A percentile compares a stretch with the other conserved stretches of the same genome.
Conservation (phyloP, 371 early-diverging fungal species). For the Blastocladiella emersonii region DNA sequence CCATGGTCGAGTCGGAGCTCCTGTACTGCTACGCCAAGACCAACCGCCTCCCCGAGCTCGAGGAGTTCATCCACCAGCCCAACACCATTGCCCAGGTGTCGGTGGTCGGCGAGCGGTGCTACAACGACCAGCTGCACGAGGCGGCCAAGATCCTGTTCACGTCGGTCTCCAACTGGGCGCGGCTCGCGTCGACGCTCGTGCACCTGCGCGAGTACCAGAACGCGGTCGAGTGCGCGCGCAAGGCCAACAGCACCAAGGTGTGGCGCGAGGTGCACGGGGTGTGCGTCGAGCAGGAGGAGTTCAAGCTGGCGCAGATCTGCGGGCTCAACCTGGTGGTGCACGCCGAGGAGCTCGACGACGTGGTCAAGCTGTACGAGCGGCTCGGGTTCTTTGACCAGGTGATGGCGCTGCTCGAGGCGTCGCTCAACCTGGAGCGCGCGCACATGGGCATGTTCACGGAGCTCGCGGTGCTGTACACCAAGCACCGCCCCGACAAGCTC, state of each 20-base stretch:
- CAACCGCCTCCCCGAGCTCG: conserved; percentile 74
- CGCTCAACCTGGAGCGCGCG: conserved; percentile 87
- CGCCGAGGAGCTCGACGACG: conserved; percentile 84
- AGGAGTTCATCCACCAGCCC: conserved; percentile 79
- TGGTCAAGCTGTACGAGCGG: conserved; percentile 73
- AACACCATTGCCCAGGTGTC: conserved; percentile 80
- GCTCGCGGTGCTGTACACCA: conserved; percentile 86
- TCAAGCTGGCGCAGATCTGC: conserved; percentile 93
- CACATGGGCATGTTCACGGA: conserved; percentile 99
- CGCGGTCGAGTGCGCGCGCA: conserved; percentile 94
- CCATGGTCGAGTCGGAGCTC: conserved; percentile 83
- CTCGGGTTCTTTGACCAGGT: conserved; percentile 82
- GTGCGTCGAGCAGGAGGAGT: conserved; percentile 84
- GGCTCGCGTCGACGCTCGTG: conserved; percentile 87
- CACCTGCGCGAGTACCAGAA: conserved; percentile 84
- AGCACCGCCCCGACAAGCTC: conserved; percentile 81
- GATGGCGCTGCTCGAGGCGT: conserved; percentile 75
- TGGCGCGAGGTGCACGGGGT: conserved; percentile 95
- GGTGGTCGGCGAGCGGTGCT: conserved; percentile 90
- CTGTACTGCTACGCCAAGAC: conserved; percentile 89
- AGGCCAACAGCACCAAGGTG: conserved; percentile 91
- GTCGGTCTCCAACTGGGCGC: conserved; percentile 90
- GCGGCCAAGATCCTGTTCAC: conserved; percentile 87
- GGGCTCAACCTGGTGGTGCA: conserved; percentile 89
- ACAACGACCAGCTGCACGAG: conserved; percentile 72